phyloP scores from a whole-genome alignment of 768 basidiomycete species.

The Gautieria morchelliformis region DNA sequence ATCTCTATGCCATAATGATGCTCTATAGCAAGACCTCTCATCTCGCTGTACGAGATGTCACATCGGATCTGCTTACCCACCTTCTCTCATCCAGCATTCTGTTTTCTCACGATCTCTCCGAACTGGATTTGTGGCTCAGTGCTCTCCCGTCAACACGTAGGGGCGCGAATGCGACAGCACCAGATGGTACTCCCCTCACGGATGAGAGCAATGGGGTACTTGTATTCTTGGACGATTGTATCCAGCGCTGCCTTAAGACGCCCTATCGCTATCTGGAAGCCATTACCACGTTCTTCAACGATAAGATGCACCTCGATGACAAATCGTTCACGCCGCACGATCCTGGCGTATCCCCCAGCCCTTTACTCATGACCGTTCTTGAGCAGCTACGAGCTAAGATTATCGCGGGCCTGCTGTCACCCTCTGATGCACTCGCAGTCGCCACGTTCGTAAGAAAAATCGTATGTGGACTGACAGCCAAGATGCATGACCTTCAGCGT shows the following conservation, averaged over 20 bases:
- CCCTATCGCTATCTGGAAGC: constrained; percentile 84
- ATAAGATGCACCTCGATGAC: not conserved
- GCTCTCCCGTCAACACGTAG: constrained; percentile 44
- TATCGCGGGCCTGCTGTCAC: constrained; percentile 39
- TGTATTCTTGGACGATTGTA: constrained; percentile 76
- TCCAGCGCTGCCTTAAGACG: constrained; percentile 70
- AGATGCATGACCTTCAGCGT: constrained; percentile 36
- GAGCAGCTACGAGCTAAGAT: constrained; percentile 71
- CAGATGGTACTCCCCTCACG: constrained; percentile 41
- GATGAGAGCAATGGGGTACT: constrained; percentile 48
- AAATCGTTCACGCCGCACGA: not conserved
- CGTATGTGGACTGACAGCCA: constrained; percentile 44
- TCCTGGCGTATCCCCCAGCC: constrained; percentile 36
- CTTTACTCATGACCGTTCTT: constrained; percentile 68
- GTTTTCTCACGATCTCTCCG: constrained; percentile 68
- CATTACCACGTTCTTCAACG: constrained; percentile 25
- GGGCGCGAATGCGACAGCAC: constrained; percentile 28
- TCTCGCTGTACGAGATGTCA: constrained; percentile 38
- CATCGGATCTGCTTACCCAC: constrained; percentile 47
- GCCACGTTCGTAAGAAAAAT: constrained; percentile 57
- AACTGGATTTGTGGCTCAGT: constrained; percentile 66
- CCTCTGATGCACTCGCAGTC: constrained; percentile 57
- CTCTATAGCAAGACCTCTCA: constrained; percentile 44
- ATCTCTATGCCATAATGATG: constrained; percentile 64
- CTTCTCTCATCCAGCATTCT: constrained; percentile 65